Evolutionary conservation across 768 basidiomycete genomes (phyloP).

Genomic region (Infundibulicybe gibba): DNA sequence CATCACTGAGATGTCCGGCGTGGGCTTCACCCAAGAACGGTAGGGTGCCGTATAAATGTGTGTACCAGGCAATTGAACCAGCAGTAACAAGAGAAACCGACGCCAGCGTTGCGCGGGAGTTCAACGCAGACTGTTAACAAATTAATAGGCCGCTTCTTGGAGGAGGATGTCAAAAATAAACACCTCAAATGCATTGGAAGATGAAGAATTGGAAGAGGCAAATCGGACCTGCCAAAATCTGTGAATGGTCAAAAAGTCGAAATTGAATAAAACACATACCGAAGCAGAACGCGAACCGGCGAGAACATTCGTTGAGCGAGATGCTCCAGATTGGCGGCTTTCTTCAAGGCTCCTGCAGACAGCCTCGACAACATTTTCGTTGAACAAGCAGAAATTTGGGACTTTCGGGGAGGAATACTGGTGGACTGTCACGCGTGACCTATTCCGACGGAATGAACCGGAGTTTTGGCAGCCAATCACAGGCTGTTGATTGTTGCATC

Average conservation of each 20-base stretch:
- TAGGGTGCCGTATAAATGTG: constrained; percentile 85
- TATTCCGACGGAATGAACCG: constrained; percentile 44
- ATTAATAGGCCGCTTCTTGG: background rate
- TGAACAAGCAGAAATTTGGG: constrained; percentile 36
- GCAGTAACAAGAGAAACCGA: constrained; percentile 74
- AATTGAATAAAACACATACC: constrained; percentile 33
- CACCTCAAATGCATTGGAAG: constrained; percentile 62
- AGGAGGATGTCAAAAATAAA: constrained; percentile 15
- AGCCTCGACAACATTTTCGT: constrained; percentile 82
- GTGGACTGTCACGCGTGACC: constrained; percentile 44
- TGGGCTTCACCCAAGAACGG: constrained; percentile 91
- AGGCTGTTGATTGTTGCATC: too few relatives aligned
- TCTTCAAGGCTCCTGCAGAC: constrained; percentile 68
- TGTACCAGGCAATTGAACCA: constrained; percentile 96
- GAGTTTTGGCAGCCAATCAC: constrained; percentile 34
- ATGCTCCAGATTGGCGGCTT: constrained; percentile 43
- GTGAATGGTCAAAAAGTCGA: constrained; percentile 16
- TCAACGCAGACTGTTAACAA: constrained; percentile 49
- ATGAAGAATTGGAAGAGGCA: constrained; percentile 61
- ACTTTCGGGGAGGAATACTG: constrained; percentile 27
- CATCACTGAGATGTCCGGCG: constrained; percentile 89
- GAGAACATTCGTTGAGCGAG: constrained; percentile 38
- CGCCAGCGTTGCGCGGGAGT: constrained; percentile 70
- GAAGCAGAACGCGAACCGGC: constrained; percentile 43
- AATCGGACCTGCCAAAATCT: constrained; percentile 54